These are phyloP conservation scores for Colletotrichum spinosum DNA, from an alignment of 2,329 filamentous ascomycete species.

Conservation along the genomic window DNA sequence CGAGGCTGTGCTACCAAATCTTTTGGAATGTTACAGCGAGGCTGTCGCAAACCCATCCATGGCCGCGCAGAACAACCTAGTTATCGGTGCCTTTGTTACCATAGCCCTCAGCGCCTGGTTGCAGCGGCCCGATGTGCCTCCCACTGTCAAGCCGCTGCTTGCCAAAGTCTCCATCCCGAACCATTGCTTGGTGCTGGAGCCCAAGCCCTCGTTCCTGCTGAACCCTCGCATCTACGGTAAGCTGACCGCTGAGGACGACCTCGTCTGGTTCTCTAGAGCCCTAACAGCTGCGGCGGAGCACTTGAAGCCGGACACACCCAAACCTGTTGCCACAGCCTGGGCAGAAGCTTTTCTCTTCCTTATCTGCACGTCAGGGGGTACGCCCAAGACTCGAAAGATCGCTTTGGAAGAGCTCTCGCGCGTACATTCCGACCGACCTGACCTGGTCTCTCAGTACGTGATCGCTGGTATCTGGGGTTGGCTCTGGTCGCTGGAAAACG, in stretches of 20 bases:
- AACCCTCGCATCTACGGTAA: slow-evolving; percentile 89
- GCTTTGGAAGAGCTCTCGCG: slow-evolving; percentile 71
- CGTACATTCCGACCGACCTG: slow-evolving; percentile 72
- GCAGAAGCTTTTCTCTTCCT: slow-evolving; percentile 86
- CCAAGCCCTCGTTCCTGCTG: slow-evolving; percentile 88
- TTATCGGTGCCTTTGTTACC: slow-evolving; percentile 82
- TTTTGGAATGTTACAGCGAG: slow-evolving; percentile 81
- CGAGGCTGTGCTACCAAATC: slow-evolving; percentile 63
- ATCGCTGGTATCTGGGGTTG: slow-evolving; percentile 83
- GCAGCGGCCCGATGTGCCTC: slow-evolving; percentile 65
- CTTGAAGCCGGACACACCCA: slow-evolving; percentile 60
- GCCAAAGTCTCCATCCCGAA: slow-evolving; percentile 71
- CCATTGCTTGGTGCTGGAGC: slow-evolving; percentile 75
- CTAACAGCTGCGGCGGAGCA: slow-evolving; percentile 71
- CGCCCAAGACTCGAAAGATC: slow-evolving; percentile 72
- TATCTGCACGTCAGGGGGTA: slow-evolving; percentile 71
- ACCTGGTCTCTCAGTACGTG: slow-evolving; percentile 70
- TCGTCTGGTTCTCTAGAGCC: slow-evolving; percentile 80
- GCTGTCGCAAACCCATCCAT: slow-evolving; percentile 81
- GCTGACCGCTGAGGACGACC: slow-evolving; percentile 77
- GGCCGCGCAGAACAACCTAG: slow-evolving; percentile 84
- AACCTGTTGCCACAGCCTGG: slow-evolving; percentile 76
- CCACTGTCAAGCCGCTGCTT: slow-evolving; percentile 56
- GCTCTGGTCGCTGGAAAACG: slow-evolving; percentile 73
- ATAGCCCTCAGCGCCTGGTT: slow-evolving; percentile 70